Evolutionary conservation across 495 filamentous ascomycete species (phyloP).

Genomic region (Sporormia fimetaria): DNA sequence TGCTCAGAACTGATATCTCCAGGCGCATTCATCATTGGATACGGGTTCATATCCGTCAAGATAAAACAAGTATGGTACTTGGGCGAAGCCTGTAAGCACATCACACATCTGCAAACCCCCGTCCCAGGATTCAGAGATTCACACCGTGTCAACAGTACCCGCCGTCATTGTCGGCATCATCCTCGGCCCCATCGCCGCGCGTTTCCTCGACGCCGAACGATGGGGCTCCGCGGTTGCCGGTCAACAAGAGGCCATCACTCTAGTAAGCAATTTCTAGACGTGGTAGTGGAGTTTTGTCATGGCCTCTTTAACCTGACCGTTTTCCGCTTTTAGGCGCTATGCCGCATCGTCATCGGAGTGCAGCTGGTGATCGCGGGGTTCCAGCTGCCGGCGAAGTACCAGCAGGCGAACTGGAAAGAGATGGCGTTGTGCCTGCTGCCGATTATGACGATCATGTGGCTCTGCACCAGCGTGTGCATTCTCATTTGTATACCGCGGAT

Average conservation of each 20-base stretch:
- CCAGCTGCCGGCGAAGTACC: slow-evolving; percentile 17
- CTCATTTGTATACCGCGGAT: slow-evolving; percentile 33
- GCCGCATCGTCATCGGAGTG: slow-evolving; percentile 15
- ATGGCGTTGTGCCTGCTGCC: slow-evolving; percentile 18
- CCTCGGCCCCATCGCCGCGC: slow-evolving; percentile 2
- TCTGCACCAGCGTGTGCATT: slow-evolving; percentile 17
- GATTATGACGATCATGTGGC: slow-evolving; percentile 17
- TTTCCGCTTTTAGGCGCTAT: slow-evolving; percentile 9
- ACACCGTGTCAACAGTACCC: too few relatives aligned
- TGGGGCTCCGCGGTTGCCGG: slow-evolving; percentile 12
- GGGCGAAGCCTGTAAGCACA: slow-evolving; percentile 4
- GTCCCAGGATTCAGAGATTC: too few relatives aligned
- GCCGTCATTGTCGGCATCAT: slow-evolving; percentile 7
- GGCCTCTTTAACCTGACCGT: background rate
- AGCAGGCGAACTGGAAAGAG: slow-evolving; percentile 11
- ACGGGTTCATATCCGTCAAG: slow-evolving; percentile 10
- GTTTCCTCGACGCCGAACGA: slow-evolving; percentile 11
- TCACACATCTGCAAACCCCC: background rate
- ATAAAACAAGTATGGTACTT: slow-evolving; percentile 10
- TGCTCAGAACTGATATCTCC: background rate
- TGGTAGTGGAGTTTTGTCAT: background rate
- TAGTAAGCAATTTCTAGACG: slow-evolving; percentile 3
- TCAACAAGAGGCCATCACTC: slow-evolving; percentile 14
- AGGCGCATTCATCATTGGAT: slow-evolving; percentile 6
- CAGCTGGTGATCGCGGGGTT: slow-evolving; percentile 18